Evolutionary conservation across 305 asterid genomes (phyloP), one percentile per base, ranked within the genome.

Genomic region (Fraxinus nigra): DNA sequence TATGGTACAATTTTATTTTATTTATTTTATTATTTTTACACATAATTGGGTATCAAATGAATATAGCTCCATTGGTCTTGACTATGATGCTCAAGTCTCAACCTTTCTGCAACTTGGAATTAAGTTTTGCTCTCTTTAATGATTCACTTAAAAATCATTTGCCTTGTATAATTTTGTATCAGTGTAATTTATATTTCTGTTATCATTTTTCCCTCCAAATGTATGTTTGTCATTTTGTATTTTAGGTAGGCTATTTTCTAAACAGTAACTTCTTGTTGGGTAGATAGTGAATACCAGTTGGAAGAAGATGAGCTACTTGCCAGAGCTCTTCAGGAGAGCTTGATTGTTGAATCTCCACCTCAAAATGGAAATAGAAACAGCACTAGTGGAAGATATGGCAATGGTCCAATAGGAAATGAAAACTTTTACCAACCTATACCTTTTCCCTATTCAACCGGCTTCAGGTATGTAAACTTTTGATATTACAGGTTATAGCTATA

Each of bases 231-330:
- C 54, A 32, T 70, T 70, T 70, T 70, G 43, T 33, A 70, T 32
- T 26, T 10, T 5, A 32, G 33, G 24, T 32, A 72, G 7, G 38
- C 28, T 6, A 32, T 82, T 83, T 79, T 79, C 20, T 65, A 16
- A 48, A 38, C 63, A 26, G 69, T 40, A 48, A 30, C 80, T 80
- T 30, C 26, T 63, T 81, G 32, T 80, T 84, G 46, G 56, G 40
- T 85, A 88, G 92, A 85, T 84, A 61, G 79, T 48, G 92, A 86
- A 26, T 78, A 85, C 35, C 92, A 92, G 87, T 69, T 92, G 81
- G 87, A 93, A 81, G 94, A 93, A 81, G 97, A 94, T 70, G 98
- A 93, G 89, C 88, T 85, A 81, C 93, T 95, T 76, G 98, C 98
- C 56, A 90, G 89, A 86, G 95, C 94, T 82, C 88, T 91, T 83